Percentiles rank a stretch among this genome's conserved stretches.
Evolutionary conservation across 2,329 filamentous ascomycete species (phyloP).

Genomic region (Epichloe coenophiala): DNA sequence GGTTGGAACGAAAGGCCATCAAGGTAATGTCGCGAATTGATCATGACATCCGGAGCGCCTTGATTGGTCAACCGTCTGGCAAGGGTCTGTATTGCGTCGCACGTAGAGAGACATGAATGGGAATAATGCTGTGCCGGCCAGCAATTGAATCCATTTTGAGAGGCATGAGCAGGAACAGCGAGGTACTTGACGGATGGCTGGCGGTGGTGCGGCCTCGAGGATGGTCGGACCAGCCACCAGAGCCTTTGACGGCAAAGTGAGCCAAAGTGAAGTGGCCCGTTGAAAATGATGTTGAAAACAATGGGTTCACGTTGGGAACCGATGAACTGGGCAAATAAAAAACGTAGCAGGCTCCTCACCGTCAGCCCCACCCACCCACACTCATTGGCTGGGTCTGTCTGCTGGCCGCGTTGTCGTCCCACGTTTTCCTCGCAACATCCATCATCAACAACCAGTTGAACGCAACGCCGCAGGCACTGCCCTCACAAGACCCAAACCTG

Average conservation of each 20-base stretch:
- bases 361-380: too few species aligned
- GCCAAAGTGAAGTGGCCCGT: too few species aligned
- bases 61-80: not conserved
- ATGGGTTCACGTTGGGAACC: too few species aligned
- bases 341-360: too few species aligned
- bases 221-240: too few species aligned
- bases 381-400: too few species aligned
- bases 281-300: too few species aligned
- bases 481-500: not conserved
- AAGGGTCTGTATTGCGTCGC: not conserved
- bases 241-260: too few species aligned
- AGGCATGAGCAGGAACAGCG: not conserved
- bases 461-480: not conserved
- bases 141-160: not conserved
- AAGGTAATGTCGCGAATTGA: not conserved
- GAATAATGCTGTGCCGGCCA: not conserved
- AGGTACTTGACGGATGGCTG: not conserved
- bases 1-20: conserved; percentile 1
- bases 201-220: too few species aligned
- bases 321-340: too few species aligned
- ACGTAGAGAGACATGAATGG: not conserved
- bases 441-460: not conserved
- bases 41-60: not conserved
- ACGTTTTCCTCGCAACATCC: too few species aligned
- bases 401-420: too few species aligned